phyloP scores from a whole-genome alignment of 805 yeast species.

The Candida chilensis region DNA sequence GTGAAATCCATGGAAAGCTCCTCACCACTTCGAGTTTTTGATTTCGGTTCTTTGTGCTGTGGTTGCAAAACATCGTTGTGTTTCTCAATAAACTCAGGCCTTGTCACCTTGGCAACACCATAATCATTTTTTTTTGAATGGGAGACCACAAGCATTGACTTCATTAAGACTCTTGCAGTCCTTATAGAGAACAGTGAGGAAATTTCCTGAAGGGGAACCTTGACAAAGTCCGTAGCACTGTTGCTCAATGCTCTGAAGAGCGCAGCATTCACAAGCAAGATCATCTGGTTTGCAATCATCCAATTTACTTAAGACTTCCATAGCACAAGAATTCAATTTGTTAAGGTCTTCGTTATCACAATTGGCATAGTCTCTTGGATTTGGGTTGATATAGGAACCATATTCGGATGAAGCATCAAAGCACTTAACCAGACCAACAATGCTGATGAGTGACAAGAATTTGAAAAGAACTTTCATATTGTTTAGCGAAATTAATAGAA shows the following conservation, averaged over 20 bases:
- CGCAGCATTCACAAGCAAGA: constrained; percentile 49
- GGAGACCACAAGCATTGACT: constrained; percentile 40
- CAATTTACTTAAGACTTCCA: constrained; percentile 32
- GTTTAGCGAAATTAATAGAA: too few relatives aligned
- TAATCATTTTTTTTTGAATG: constrained; percentile 34
- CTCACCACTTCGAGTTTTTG: too few relatives aligned
- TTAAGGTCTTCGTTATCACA: constrained; percentile 36
- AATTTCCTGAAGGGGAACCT: constrained; percentile 32
- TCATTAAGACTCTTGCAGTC: constrained; percentile 39
- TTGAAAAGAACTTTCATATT: too few relatives aligned
- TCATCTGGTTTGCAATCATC: constrained; percentile 45
- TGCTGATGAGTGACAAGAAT: too few relatives aligned
- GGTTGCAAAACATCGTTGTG: too few relatives aligned
- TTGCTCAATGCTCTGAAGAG: constrained; percentile 36
- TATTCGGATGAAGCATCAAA: too few relatives aligned
- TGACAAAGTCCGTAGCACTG: constrained; percentile 41
- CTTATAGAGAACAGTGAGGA: constrained; percentile 30
- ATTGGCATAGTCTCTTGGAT: constrained; percentile 26
- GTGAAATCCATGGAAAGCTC: too few relatives aligned
- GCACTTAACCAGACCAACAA: too few relatives aligned
- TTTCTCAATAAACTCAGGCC: constrained; percentile 13
- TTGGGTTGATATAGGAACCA: constrained; percentile 36
- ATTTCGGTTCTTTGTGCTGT: too few relatives aligned
- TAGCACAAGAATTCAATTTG: constrained; percentile 32
- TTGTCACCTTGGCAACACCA: constrained; percentile 14